A percentile compares a stretch with the other conserved stretches of the same genome.
Evolutionary conservation across 2,329 filamentous ascomycete genomes (phyloP).

Genomic region (Diaporthe destruens): DNA sequence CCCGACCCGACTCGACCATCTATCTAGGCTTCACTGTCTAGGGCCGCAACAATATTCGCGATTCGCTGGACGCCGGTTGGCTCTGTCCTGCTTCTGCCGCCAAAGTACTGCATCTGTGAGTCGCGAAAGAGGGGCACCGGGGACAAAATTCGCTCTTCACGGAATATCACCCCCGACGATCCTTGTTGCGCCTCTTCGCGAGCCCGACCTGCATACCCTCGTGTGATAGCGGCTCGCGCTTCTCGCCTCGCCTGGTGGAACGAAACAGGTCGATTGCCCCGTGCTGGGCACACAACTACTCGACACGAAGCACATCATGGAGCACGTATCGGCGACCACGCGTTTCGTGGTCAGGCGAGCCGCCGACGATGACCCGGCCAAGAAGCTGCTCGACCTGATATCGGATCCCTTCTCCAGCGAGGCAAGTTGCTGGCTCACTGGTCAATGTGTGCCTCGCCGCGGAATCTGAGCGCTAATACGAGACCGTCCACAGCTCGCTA

Average conservation of each 20-base stretch:
- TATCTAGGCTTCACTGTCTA: neutral
- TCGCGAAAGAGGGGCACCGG: slow-evolving; percentile 26
- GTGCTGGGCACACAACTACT: slow-evolving; percentile 9
- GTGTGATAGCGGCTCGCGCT: neutral
- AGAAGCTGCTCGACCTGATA: slow-evolving; percentile 62
- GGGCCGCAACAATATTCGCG: neutral
- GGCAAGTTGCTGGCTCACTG: slow-evolving; percentile 51
- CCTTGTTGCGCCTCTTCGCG: neutral
- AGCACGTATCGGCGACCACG: slow-evolving; percentile 2
- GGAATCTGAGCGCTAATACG: slow-evolving; percentile 33
- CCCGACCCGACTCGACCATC: slow-evolving; percentile 7
- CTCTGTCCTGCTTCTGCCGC: slow-evolving; percentile 15
- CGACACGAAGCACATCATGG: slow-evolving; percentile 40
- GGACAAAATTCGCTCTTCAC: slow-evolving; percentile 1
- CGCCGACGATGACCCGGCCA: slow-evolving; percentile 49
- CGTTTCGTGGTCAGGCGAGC: slow-evolving; percentile 39
- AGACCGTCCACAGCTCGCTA: slow-evolving; percentile 54
- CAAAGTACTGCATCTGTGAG: neutral
- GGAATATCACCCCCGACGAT: neutral
- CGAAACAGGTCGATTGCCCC: slow-evolving; percentile 33
- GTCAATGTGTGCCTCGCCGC: slow-evolving; percentile 19
- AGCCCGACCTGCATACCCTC: neutral
- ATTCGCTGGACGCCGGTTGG: neutral
- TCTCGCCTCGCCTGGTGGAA: neutral
- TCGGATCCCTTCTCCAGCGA: slow-evolving; percentile 63